Percentiles rank a stretch among this genome's conserved stretches.
These are phyloP conservation scores for Iris macrosiphon DNA, from an alignment of 106 monocot genomes.

Conservation along the genomic window DNA sequence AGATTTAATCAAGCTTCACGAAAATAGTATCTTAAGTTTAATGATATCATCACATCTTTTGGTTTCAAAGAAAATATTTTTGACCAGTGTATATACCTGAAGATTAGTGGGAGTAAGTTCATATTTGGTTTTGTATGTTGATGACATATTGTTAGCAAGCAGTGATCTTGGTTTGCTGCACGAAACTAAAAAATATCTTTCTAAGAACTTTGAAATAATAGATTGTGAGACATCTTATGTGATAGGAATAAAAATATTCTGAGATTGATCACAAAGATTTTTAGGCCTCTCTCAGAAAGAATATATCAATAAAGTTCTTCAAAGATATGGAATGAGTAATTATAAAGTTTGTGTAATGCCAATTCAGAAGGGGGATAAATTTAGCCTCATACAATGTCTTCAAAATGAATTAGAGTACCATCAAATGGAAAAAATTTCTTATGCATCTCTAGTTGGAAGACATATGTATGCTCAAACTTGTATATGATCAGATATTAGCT, in stretches of 20 bases:
- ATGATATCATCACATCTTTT: not conserved
- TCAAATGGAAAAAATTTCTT: not conserved
- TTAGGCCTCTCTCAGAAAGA: too few species aligned
- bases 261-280: not conserved
- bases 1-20: slow-evolving; percentile 1
- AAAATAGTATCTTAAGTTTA: too few species aligned
- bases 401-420: too few species aligned
- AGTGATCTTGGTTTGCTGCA: not conserved
- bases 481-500: not conserved
- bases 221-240: not conserved
- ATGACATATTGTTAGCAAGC: too few species aligned
- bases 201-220: not conserved
- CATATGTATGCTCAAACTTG: not conserved
- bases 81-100: not conserved
- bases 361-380: not conserved
- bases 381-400: not conserved
- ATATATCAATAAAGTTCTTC: too few species aligned
- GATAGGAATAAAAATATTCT: not conserved
- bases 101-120: not conserved
- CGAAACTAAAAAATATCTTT: not conserved
- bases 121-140: too few species aligned
- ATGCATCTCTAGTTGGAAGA: not conserved
- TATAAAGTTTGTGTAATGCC: not conserved
- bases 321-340: not conserved
- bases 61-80: not conserved